phyloP scores from a whole-genome alignment of 208 protist species.

The Novymonas esmeraldas region DNA sequence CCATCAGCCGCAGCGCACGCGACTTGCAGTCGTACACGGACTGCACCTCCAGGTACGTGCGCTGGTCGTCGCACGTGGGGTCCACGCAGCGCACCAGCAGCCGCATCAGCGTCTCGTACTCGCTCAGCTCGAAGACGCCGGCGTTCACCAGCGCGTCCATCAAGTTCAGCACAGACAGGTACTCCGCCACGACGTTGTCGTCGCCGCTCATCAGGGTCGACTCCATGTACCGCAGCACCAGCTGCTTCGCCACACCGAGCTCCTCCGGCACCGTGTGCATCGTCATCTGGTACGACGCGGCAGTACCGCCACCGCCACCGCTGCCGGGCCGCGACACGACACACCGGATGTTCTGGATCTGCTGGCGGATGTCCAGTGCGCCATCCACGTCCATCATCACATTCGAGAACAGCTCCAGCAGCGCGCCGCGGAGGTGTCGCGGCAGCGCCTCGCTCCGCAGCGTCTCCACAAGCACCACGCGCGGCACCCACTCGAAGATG shows the following conservation, averaged over 20 bases:
- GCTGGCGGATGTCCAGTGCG: constrained; percentile 25
- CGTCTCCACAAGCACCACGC: constrained; percentile 28
- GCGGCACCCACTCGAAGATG: constrained; percentile 36
- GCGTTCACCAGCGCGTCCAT: constrained; percentile 39
- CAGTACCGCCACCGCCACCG: not conserved
- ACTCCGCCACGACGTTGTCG: constrained; percentile 28
- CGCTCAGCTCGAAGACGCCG: constrained; percentile 36
- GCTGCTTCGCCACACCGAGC: constrained; percentile 25
- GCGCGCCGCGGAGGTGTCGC: constrained; percentile 33
- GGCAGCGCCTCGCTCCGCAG: constrained; percentile 33
- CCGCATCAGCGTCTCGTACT: constrained; percentile 34
- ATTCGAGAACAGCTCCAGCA: constrained; percentile 41
- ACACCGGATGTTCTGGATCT: constrained; percentile 40
- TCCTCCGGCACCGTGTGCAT: constrained; percentile 16
- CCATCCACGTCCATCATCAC: constrained; percentile 30
- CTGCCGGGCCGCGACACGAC: constrained; percentile 15
- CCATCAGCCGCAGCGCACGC: constrained; percentile 40
- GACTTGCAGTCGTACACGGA: constrained; percentile 44
- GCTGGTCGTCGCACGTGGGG: constrained; percentile 25
- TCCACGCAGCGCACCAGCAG: constrained; percentile 37
- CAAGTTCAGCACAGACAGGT: constrained; percentile 37
- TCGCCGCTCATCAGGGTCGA: constrained; percentile 28
- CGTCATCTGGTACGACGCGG: constrained; percentile 15
- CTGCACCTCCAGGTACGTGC: constrained; percentile 30
- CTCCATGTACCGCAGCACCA: constrained; percentile 33